These are phyloP conservation scores for Camelina sativa DNA, from an alignment of 345 rosid species.

Conservation along the genomic window DNA sequence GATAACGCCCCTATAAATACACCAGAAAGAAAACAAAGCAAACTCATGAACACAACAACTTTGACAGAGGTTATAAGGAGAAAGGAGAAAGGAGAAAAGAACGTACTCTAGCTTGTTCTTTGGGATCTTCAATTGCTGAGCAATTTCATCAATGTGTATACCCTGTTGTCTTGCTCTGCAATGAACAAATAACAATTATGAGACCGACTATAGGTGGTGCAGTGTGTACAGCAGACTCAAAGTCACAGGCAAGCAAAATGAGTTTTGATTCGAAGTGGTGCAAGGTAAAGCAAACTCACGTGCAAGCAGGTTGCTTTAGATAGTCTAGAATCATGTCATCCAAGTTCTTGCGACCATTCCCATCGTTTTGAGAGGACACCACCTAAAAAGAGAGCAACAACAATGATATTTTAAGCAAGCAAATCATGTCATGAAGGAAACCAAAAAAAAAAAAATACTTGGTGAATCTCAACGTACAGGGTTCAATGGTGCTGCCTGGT, in stretches of 20 bases:
- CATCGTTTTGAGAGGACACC: conserved; percentile 53
- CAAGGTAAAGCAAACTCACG: conserved; percentile 53
- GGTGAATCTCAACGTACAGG: conserved; percentile 51
- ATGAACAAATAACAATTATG: conserved; percentile 16
- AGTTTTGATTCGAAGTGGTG: background rate
- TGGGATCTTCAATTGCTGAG: conserved; percentile 75
- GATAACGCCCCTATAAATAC: conserved; percentile 61
- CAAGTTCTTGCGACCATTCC: conserved; percentile 66
- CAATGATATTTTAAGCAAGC: background rate
- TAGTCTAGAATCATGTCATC: conserved; percentile 81
- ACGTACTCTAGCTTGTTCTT: conserved; percentile 77
- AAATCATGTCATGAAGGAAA: conserved; percentile 9
- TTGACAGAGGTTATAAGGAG: background rate
- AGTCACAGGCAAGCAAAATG: background rate
- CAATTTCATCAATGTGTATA: conserved; percentile 76
- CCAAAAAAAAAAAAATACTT: background rate
- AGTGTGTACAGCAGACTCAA: conserved; percentile 11
- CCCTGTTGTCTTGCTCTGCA: conserved; percentile 81
- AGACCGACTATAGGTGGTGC: conserved; percentile 1
- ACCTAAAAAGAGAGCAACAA: conserved; percentile 44
- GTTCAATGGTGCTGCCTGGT: conserved; percentile 49
- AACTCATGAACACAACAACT: conserved; percentile 1
- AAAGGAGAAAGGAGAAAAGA: conserved; percentile 11
- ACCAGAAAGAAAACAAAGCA: background rate
- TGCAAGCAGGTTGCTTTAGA: conserved; percentile 73